phyloP scores from a whole-genome alignment of 305 asterid genomes.

The Stenogyne calaminthoides region DNA sequence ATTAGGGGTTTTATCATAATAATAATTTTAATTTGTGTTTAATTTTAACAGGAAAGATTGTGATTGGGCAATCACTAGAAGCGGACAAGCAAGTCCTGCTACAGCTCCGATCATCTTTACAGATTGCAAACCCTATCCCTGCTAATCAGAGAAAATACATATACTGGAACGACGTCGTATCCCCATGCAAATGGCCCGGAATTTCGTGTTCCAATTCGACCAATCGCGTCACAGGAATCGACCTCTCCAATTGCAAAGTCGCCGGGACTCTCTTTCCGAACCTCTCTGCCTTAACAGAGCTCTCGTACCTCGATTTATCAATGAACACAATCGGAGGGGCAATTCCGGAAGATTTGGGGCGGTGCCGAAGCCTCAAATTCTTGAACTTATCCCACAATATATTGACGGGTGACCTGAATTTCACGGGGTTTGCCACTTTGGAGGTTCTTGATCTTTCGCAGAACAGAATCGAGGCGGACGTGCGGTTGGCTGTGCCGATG shows the following conservation, averaged over 20 bases:
- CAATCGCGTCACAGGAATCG: conserved; percentile 54
- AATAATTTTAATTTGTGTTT: no score
- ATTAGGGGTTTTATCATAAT: no score
- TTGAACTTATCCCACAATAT: conserved; percentile 79
- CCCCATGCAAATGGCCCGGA: conserved; percentile 80
- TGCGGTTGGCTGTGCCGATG: conserved; percentile 46
- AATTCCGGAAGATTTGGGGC: conserved; percentile 61
- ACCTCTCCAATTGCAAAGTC: conserved; percentile 54
- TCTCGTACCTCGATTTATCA: conserved; percentile 70
- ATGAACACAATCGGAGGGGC: conserved; percentile 65
- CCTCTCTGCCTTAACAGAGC: conserved; percentile 74
- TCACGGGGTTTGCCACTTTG: conserved; percentile 58
- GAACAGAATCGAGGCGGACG: conserved; percentile 54
- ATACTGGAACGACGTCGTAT: conserved; percentile 45
- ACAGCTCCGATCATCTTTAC: conserved; percentile 53
- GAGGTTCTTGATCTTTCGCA: conserved; percentile 73
- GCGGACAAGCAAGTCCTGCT: conserved; percentile 66
- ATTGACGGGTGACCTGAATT: conserved; percentile 54
- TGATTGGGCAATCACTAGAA: conserved; percentile 57
- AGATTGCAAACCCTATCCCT: conserved; percentile 43
- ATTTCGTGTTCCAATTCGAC: conserved; percentile 46
- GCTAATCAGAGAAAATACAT: conserved; percentile 55
- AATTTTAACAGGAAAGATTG: conserved; percentile 50
- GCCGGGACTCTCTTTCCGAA: conserved; percentile 51
- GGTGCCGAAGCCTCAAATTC: conserved; percentile 53